Base-by-base conservation (phyloP, 2,329 filamentous ascomycete genomes). In the Epichloe scottii region DNA sequence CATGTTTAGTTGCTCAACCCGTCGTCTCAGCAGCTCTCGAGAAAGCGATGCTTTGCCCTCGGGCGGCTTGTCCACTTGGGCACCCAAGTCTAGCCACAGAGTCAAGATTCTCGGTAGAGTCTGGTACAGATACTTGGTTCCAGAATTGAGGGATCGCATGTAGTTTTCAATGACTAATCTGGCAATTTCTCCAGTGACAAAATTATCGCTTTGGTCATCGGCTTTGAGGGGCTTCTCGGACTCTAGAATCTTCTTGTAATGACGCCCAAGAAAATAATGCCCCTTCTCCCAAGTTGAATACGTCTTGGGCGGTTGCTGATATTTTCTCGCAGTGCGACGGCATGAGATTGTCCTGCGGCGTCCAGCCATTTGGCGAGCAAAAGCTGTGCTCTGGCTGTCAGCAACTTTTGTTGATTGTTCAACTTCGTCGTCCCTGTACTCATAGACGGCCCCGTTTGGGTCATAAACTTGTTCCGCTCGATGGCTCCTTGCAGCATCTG, bases 321-420 rank as follows among this genome's bases (percentile, higher is more conserved):
- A 98, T 62, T 87, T 50, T 82, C 77, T 44, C 88, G 81, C 56
- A 97, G 77, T 4, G 87, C 82, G 43, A 81, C 78, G 4, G 88
- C 87, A 60, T 95, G 87, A 2, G 89, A 95, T 65, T 97, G 91
- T 5, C 93, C 93, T n/a, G 91, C 87, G 51, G 79, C 84, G 62
- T 97, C 94, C 30, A 96, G 82, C 94, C 94, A 99, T 65, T 96
- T 97, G 12, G 93, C 93, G 26, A 96, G 79, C 37, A 97, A 75
- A 8, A 99, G 75, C 62, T 95, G 84, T 23, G 93, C 90, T 64
- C 89, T 77, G 6, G 83, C 84, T n/a, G 79, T 81, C 43, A 89
- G 68, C 38, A 84, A 68, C 53, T 74, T 79, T 57, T 80, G 76
- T 45, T 81, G 75, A 1, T 67, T 60, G 47, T 72, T 75, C 17